Evolutionary conservation across 2,329 filamentous ascomycete species (phyloP).

Genomic region (Hirsutella rhossiliensis): DNA sequence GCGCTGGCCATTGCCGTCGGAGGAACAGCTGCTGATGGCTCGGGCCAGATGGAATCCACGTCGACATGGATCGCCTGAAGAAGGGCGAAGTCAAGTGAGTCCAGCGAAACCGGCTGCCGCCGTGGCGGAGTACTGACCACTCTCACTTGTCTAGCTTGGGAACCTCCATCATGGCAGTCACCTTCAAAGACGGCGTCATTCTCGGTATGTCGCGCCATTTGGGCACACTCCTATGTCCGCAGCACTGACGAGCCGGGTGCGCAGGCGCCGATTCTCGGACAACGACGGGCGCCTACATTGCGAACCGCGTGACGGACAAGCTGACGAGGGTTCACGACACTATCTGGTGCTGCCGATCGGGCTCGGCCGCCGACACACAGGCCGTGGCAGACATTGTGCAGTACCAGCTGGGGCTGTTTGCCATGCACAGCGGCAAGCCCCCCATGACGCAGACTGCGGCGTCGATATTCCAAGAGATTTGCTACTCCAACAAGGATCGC

Average conservation of each 20-base stretch:
- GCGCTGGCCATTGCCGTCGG: not conserved
- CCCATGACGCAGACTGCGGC: slow-evolving; percentile 93
- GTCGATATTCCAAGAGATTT: slow-evolving; percentile 93
- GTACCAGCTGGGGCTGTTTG: slow-evolving; percentile 89
- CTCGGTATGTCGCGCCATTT: slow-evolving; percentile 42
- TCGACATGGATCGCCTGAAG: slow-evolving; percentile 98
- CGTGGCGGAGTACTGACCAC: slow-evolving; percentile 14
- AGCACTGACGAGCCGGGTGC: not conserved
- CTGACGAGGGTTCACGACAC: slow-evolving; percentile 97
- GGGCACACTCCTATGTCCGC: no score
- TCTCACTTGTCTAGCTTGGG: slow-evolving; percentile 54
- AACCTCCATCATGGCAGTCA: slow-evolving; percentile 99
- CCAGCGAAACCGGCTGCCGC: not conserved
- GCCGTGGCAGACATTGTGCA: slow-evolving; percentile 96
- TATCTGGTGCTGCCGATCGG: slow-evolving; percentile 98
- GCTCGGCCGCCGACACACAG: slow-evolving; percentile 94
- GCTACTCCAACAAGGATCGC: slow-evolving; percentile 93
- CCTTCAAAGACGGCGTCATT: slow-evolving; percentile 97
- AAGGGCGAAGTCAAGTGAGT: slow-evolving; percentile 96
- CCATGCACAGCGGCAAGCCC: slow-evolving; percentile 75
- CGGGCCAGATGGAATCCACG: slow-evolving; percentile 83
- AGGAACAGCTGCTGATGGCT: slow-evolving; percentile 10
- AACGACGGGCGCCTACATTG: slow-evolving; percentile 95
- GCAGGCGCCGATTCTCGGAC: slow-evolving; percentile 88
- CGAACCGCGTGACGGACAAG: slow-evolving; percentile 98